These are phyloP conservation scores for Sergeia podlipaevii DNA, from an alignment of 208 protist species.

Conservation along the genomic window DNA sequence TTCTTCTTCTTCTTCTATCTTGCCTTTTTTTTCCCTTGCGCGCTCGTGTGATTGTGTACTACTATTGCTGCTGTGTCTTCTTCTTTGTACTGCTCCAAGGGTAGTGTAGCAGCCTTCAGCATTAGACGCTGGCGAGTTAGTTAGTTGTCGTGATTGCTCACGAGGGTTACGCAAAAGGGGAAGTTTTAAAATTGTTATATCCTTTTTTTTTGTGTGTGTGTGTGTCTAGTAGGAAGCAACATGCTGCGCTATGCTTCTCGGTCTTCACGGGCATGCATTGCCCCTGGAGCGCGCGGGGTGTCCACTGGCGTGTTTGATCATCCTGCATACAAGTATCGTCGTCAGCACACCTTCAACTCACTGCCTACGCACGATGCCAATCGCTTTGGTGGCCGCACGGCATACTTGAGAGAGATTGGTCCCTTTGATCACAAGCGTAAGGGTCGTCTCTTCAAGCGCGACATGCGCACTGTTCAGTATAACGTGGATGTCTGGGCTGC, in stretches of 20 bases:
- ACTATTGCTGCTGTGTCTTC: background rate
- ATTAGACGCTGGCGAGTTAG: too few species aligned
- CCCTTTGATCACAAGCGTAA: slow-evolving; percentile 71
- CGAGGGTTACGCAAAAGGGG: too few species aligned
- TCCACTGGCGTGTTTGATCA: slow-evolving; percentile 78
- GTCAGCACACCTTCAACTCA: slow-evolving; percentile 82
- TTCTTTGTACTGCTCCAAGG: too few species aligned
- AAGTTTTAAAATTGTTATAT: too few species aligned
- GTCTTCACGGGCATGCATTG: too few species aligned
- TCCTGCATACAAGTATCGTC: slow-evolving; percentile 51
- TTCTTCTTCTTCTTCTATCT: slow-evolving; percentile 10
- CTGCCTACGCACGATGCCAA: slow-evolving; percentile 84
- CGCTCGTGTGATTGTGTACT: background rate
- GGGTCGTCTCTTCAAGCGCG: slow-evolving; percentile 79
- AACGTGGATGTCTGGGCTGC: slow-evolving; percentile 90
- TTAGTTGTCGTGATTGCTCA: too few species aligned
- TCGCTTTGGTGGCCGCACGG: slow-evolving; percentile 78
- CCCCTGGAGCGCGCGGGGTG: slow-evolving; percentile 18
- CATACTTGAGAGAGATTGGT: slow-evolving; percentile 82
- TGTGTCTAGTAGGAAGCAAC: too few species aligned
- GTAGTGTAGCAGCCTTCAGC: too few species aligned
- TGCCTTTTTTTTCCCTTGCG: background rate
- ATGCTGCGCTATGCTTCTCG: too few species aligned
- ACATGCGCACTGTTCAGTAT: slow-evolving; percentile 68
- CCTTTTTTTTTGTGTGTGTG: too few species aligned